Percentiles rank a stretch among this genome's conserved stretches.
Conservation (phyloP, 371 early-diverging fungal genomes). For the Furculomyces boomerangus region DNA sequence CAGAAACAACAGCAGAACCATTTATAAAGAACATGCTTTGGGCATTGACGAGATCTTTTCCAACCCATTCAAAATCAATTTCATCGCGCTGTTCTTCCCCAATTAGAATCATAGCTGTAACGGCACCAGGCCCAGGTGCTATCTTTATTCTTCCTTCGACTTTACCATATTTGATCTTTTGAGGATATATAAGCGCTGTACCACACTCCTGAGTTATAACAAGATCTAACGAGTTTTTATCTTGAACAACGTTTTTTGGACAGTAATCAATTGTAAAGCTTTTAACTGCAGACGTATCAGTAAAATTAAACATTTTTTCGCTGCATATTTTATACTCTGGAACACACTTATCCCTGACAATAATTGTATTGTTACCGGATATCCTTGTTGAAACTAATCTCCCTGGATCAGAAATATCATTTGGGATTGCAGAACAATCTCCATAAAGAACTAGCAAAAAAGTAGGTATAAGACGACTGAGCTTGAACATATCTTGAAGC, state of each 20-base stretch:
- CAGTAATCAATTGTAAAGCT: too few relatives aligned
- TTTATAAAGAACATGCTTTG: conserved; percentile 46
- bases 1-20: conserved; percentile 28
- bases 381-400: too few relatives aligned
- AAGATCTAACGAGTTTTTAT: conserved; percentile 6
- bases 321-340: too few relatives aligned
- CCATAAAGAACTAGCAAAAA: too few relatives aligned
- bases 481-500: too few relatives aligned
- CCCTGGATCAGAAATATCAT: too few relatives aligned
- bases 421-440: too few relatives aligned
- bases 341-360: too few relatives aligned
- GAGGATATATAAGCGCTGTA: conserved; percentile 15
- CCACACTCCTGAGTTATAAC: conserved; percentile 16
- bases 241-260: conserved; percentile 12
- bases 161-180: conserved; percentile 11
- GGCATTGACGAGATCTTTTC: conserved; percentile 25
- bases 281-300: too few relatives aligned
- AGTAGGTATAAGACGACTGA: too few relatives aligned
- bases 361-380: too few relatives aligned
- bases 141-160: conserved; percentile 16
- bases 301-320: too few relatives aligned
- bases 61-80: conserved; percentile 53
- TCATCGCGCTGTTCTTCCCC: conserved; percentile 33
- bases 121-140: conserved; percentile 28
- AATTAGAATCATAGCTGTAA: conserved; percentile 44